Base-by-base conservation (phyloP, 2,329 filamentous ascomycete species). In the Leptographium galeiforme region DNA sequence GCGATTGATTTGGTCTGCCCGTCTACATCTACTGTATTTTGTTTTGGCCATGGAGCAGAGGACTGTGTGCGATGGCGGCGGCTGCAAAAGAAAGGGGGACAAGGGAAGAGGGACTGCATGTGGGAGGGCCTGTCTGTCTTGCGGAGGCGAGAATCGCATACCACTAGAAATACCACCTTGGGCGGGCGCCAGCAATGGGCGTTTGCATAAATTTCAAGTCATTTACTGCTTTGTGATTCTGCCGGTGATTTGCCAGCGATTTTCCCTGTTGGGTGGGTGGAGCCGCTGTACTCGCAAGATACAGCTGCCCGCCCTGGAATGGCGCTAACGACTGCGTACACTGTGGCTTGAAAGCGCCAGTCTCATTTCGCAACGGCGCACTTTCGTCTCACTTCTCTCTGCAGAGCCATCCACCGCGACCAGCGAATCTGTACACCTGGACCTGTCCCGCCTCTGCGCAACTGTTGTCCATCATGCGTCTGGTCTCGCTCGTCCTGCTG, bases 171-270 rank as follows among this genome's bases (percentile, higher is more conserved):
- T 49, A 40, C 47, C 47, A 40, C 18, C 34, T 19, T 13, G 18
- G 47, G 36, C 46, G 47, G 47, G 47, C 47, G 47, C 47, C 34
- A 49, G 47, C 47, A 49, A 49, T 49, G 47, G 39, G 47, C 47
- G 47, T 49, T 25, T 13, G 47, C 34, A 40, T 49, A 18, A 49
- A 40, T 49, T 19, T 38, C 6, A 40, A 38, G 47, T 49, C 25
- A 19, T 49, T 45, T 45, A 45, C 16, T 10, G 19, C 19, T 33
- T 13, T 14, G 36, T 19, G 5, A n/a, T 12, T 6, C 11, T 38
- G 12, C n/a, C n/a, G 6, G 25, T 3, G 7, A 30, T 13, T 2
- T 38, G 25, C 6, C 8, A 39, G 46, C 8, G 46, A n/a, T n/a
- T n/a, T n/a, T n/a, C n/a, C 14, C n/a, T 44, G n/a, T 4, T 44